These are phyloP conservation scores for Tricholoma sp. DNA, from an alignment of 768 basidiomycete species.

Conservation along the genomic window DNA sequence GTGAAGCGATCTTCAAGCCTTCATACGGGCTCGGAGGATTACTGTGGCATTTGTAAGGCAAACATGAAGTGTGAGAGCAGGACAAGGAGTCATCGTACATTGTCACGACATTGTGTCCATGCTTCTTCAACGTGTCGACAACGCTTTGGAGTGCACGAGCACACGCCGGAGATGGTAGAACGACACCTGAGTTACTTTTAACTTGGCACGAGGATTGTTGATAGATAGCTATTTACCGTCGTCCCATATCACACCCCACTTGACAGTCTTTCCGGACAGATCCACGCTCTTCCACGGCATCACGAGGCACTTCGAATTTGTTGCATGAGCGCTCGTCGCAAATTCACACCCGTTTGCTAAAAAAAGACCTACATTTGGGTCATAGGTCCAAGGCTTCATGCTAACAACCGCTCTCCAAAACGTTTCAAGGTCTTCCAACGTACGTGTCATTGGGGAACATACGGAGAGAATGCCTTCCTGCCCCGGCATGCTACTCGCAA, in stretches of 20 bases:
- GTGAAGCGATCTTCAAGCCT: constrained; percentile 28
- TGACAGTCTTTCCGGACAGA: constrained; percentile 27
- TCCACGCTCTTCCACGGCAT: constrained; percentile 35
- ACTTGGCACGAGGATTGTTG: constrained; percentile 9
- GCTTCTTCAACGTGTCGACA: constrained; percentile 33
- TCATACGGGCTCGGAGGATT: constrained; percentile 28
- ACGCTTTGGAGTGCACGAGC: constrained; percentile 46
- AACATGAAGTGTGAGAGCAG: neutral
- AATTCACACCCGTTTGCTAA: constrained; percentile 12
- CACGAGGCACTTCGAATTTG: constrained; percentile 27
- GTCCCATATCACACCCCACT: constrained; percentile 60
- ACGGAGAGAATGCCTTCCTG: constrained; percentile 45
- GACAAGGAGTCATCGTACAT: constrained; percentile 29
- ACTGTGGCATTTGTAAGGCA: constrained; percentile 14
- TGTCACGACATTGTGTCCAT: constrained; percentile 46
- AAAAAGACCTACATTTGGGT: constrained; percentile 36
- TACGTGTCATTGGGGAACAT: constrained; percentile 58
- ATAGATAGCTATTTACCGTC: constrained; percentile 40
- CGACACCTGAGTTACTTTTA: constrained; percentile 31
- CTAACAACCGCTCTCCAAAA: constrained; percentile 57
- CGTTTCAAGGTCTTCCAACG: constrained; percentile 54
- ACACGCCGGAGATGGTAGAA: constrained; percentile 56
- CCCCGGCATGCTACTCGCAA: constrained; percentile 42
- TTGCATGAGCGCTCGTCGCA: neutral
- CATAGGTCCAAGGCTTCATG: constrained; percentile 65